Conservation (phyloP, 1,284 basidiomycete genomes). For the Leccinum solheimii region DNA sequence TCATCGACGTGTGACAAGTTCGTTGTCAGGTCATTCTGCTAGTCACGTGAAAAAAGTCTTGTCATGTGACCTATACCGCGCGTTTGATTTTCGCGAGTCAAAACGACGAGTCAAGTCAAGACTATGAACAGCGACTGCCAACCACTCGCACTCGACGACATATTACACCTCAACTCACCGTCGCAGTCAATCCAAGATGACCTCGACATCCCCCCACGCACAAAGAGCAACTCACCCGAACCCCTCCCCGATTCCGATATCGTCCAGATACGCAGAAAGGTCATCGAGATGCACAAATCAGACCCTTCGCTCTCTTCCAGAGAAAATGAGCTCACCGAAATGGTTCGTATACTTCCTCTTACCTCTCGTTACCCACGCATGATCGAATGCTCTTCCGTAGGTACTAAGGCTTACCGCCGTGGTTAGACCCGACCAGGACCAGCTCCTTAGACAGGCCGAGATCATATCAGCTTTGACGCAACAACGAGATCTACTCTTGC, state of each 20-base stretch:
- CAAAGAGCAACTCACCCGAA: slow-evolving; percentile 23
- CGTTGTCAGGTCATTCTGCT: not conserved
- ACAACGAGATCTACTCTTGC: slow-evolving; percentile 59
- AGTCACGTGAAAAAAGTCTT: slow-evolving; percentile 30
- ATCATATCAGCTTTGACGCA: slow-evolving; percentile 53
- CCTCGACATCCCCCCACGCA: slow-evolving; percentile 16
- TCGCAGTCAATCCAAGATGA: slow-evolving; percentile 30
- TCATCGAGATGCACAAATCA: not conserved
- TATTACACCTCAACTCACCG: slow-evolving; percentile 43
- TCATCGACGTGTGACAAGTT: too few species aligned
- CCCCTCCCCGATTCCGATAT: slow-evolving; percentile 28
- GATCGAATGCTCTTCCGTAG: slow-evolving; percentile 36
- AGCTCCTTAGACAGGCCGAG: slow-evolving; percentile 60
- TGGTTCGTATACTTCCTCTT: slow-evolving; percentile 44
- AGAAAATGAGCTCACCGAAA: slow-evolving; percentile 57
- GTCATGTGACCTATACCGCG: slow-evolving; percentile 32
- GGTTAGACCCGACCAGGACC: slow-evolving; percentile 41
- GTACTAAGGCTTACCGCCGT: slow-evolving; percentile 50
- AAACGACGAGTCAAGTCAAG: not conserved
- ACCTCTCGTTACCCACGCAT: slow-evolving; percentile 8
- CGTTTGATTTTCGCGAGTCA: slow-evolving; percentile 34
- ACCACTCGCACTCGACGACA: slow-evolving; percentile 41
- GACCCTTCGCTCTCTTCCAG: slow-evolving; percentile 27
- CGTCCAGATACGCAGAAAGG: slow-evolving; percentile 24
- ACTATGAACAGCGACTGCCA: slow-evolving; percentile 36